Evolutionary conservation across 2,329 filamentous ascomycete species (phyloP), one percentile per base, ranked within the genome.

Genomic region (Aureobasidium leucospermi): DNA sequence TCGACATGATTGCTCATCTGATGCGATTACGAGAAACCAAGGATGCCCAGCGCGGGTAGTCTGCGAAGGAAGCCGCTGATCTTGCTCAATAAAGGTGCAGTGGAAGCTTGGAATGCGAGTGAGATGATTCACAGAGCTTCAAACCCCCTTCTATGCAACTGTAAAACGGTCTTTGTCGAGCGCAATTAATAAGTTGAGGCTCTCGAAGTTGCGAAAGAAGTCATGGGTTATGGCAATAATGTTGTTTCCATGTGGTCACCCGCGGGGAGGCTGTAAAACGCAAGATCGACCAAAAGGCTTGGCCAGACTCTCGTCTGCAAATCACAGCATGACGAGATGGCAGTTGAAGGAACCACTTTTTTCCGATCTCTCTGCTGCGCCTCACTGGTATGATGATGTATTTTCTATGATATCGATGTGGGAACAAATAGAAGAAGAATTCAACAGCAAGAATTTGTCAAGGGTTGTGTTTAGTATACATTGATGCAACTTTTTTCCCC

Each of bases 261-360:
- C 52, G 52, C 41, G 41, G 41, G 39, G 52, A 46, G 51, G 39
- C 51, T 39, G 49, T 34, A 28, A 53, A 32, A n/a, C 7, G 29
- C 39, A 38, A 36, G 52, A 56, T 56, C 52, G 41, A 45, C 39
- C 48, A 56, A 36, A 56, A 56, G 31, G 52, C 52, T 56, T 56
- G 52, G 52, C 51, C 38, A 43, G 36, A 41, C 36, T n/a, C 15
- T 49, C 13, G 36, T 19, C 13, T 53, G 38, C 51, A 52, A 39
- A 55, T 55, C 38, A 32, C 11, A n/a, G 39, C 39, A 56, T 56
- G 52, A 56, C 49, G 42, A 28, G 42, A 45, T 45, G n/a, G 45
- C 45, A 32, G 9, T 45, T 23, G 11, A 10, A 56, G 41, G 52
- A 28, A 31, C 52, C 29, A 43, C 41, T 56, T 56, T 56, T 55